These are phyloP conservation scores for Pseudogymnoascus sp. DNA, from an alignment of 2,329 filamentous ascomycete genomes.

Conservation along the genomic window DNA sequence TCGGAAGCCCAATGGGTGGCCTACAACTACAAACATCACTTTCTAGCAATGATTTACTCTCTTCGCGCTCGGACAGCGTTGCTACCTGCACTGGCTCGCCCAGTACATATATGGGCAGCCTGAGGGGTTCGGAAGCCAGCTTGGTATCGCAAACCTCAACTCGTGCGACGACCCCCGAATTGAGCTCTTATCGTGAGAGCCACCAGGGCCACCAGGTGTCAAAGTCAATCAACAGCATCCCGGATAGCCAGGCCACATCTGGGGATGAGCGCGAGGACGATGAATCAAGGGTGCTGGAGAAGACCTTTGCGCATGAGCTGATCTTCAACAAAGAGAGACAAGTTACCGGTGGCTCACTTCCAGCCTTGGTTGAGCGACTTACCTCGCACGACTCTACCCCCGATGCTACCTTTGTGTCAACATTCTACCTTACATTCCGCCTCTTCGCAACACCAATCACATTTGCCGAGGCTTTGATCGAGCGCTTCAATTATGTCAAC, in stretches of 20 bases:
- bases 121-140: constrained; percentile 71
- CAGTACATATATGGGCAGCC: constrained; percentile 65
- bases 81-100: constrained; percentile 68
- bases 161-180: constrained; percentile 77
- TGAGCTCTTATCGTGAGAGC: constrained; percentile 20
- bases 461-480: constrained; percentile 74
- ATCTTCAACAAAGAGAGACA: constrained; percentile 91
- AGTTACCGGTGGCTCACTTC: constrained; percentile 83
- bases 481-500: constrained; percentile 85
- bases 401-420: constrained; percentile 82
- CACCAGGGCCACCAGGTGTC: constrained; percentile 44
- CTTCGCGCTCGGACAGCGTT: constrained; percentile 58
- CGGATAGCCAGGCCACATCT: constrained; percentile 54
- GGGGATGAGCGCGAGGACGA: constrained; percentile 70
- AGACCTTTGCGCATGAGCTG: constrained; percentile 83
- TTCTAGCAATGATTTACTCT: constrained; percentile 21
- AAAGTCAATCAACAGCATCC: constrained; percentile 58
- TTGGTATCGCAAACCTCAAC: constrained; percentile 76
- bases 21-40: not conserved
- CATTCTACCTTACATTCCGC: constrained; percentile 93
- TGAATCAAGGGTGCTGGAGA: constrained; percentile 79
- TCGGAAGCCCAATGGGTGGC: not conserved
- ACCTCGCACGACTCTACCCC: constrained; percentile 90
- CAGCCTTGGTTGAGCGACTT: constrained; percentile 85
- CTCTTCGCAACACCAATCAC: constrained; percentile 77